Evolutionary conservation across 345 rosid species (phyloP).

Genomic region (Schrenkiella parvula): DNA sequence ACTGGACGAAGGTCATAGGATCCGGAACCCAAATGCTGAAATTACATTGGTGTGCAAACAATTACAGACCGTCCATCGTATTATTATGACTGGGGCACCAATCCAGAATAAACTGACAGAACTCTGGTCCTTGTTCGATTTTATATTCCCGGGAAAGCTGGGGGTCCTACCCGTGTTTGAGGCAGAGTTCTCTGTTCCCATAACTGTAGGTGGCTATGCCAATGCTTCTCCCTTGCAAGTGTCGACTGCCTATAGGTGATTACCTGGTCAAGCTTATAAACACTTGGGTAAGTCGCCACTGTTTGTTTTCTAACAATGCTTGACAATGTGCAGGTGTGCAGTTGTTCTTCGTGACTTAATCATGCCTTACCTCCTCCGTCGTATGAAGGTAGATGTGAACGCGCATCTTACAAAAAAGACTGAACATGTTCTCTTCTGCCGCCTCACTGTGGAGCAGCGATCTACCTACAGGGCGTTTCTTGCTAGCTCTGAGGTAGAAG

Average conservation of each 20-base stretch:
- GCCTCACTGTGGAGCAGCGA: conserved; percentile 85
- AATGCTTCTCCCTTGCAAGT: conserved; percentile 99
- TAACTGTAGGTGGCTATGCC: conserved; percentile 95
- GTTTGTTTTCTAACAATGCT: conserved; percentile 4
- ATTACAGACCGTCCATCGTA: conserved; percentile 89
- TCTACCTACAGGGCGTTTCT: conserved; percentile 91
- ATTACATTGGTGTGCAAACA: conserved; percentile 91
- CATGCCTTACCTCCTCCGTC: conserved; percentile 99
- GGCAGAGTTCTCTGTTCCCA: conserved; percentile 95
- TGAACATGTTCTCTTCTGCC: conserved; percentile 94
- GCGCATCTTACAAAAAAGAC: conserved; percentile 87
- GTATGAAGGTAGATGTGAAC: conserved; percentile 87
- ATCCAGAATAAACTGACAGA: conserved; percentile 91
- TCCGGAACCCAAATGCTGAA: conserved; percentile 95
- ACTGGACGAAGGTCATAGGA: conserved; percentile 95
- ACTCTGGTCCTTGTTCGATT: conserved; percentile 96
- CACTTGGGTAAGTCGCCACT: background rate
- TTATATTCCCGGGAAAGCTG: conserved; percentile 95
- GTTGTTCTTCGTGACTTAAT: conserved; percentile 92
- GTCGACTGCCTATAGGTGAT: conserved; percentile 88
- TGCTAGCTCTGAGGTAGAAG: conserved; percentile 95
- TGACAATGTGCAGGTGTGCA: conserved; percentile 67
- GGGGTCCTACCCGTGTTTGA: conserved; percentile 97
- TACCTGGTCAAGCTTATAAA: conserved; percentile 16
- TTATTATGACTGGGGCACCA: conserved; percentile 98